Evolutionary conservation across 2,329 filamentous ascomycete species (phyloP).

Genomic region (Ceratocystis ficicola): DNA sequence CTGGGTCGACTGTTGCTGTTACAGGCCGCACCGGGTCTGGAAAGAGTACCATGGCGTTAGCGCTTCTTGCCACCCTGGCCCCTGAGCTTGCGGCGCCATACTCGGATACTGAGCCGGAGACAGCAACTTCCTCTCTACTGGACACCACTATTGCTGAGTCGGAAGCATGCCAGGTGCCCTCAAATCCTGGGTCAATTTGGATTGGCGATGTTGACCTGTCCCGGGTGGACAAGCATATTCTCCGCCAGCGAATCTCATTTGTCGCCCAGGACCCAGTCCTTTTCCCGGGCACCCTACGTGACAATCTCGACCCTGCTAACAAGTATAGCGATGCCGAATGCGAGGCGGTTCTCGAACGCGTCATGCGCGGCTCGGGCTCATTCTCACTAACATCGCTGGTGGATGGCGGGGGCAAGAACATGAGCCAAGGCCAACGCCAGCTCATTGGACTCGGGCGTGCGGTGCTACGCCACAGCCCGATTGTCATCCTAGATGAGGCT

Average conservation of each 20-base stretch:
- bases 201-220: constrained; percentile 45
- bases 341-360: constrained; percentile 42
- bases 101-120: constrained; percentile 11
- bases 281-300: constrained; percentile 45
- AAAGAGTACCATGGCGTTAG: constrained; percentile 63
- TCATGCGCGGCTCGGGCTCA: constrained; percentile 28
- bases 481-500: constrained; percentile 53
- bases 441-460: constrained; percentile 49
- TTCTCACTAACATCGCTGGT: constrained; percentile 41
- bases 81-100: constrained; percentile 28
- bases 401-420: constrained; percentile 48
- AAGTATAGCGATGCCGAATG: constrained; percentile 44
- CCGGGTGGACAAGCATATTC: constrained; percentile 40
- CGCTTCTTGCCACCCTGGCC: constrained; percentile 44
- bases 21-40: constrained; percentile 77
- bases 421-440: constrained; percentile 52
- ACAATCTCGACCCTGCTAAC: constrained; percentile 57
- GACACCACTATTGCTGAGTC: constrained; percentile 14
- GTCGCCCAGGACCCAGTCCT: constrained; percentile 53
- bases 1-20: constrained; percentile 49
- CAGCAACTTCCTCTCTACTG: background rate
- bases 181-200: constrained; percentile 36
- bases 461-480: constrained; percentile 46
- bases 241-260: constrained; percentile 48
- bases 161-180: background rate